phyloP scores from a whole-genome alignment of 2,329 filamentous ascomycete genomes.

The Xylariaceae sp. region DNA sequence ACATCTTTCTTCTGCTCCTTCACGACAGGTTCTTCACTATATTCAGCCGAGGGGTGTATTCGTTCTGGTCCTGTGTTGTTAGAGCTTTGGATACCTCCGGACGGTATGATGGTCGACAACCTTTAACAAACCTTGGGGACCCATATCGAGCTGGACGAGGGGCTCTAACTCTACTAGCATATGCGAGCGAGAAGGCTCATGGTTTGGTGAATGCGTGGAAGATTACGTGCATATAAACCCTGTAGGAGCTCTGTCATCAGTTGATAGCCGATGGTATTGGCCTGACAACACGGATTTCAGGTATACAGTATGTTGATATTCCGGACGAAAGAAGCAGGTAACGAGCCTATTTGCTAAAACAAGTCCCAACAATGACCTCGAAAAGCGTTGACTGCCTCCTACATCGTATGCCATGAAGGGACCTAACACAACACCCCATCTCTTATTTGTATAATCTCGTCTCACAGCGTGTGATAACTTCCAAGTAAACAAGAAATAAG shows the following conservation, averaged over 20 bases:
- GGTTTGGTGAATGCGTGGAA: too few species aligned
- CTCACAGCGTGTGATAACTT: neutral
- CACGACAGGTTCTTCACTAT: neutral
- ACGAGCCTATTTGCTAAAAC: too few species aligned
- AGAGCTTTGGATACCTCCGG: neutral
- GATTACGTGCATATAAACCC: too few species aligned
- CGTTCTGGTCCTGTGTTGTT: neutral
- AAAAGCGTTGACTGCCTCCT: too few species aligned
- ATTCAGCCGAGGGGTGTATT: neutral
- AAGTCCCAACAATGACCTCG: too few species aligned
- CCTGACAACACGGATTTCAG: too few species aligned
- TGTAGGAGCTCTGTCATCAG: neutral
- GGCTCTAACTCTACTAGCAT: too few species aligned
- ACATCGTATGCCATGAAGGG: too few species aligned
- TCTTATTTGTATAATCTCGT: neutral
- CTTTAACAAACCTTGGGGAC: neutral
- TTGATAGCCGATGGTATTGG: too few species aligned
- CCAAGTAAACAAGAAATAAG: neutral
- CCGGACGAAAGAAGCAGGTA: neutral
- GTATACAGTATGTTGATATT: neutral
- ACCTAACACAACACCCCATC: neutral
- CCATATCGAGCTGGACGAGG: neutral
- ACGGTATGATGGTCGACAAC: neutral
- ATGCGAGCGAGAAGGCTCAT: too few species aligned
- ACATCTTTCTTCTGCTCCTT: neutral